A percentile compares a stretch with the other conserved stretches of the same genome.
Conservation (phyloP, 768 basidiomycete genomes). For the Suillus subaureus region DNA sequence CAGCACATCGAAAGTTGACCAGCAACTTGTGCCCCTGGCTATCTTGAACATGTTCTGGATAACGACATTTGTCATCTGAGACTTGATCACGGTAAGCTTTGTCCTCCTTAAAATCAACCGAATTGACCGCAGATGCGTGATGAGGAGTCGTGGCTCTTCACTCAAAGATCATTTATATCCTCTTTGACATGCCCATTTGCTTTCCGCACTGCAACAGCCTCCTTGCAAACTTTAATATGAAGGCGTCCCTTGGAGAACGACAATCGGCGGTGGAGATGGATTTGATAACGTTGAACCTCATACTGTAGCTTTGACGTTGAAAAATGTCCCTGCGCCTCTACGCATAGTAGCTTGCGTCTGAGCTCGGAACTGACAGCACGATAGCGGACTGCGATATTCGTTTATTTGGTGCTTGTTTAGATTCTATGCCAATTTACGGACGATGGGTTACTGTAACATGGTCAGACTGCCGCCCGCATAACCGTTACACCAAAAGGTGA, state of each 20-base stretch:
- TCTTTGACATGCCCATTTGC: slow-evolving; percentile 12
- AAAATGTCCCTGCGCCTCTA: not conserved
- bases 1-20: not conserved
- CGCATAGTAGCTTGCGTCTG: not conserved
- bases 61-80: too few species aligned
- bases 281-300: not conserved
- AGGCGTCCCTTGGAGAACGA: not conserved
- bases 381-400: not conserved
- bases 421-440: too few species aligned
- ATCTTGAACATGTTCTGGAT: not conserved
- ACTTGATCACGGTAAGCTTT: not conserved
- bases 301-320: not conserved
- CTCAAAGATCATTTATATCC: not conserved
- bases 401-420: not conserved
- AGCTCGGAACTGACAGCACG: not conserved
- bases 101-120: too few species aligned
- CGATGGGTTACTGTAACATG: too few species aligned
- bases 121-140: too few species aligned
- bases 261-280: not conserved
- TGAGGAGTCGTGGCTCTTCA: not conserved
- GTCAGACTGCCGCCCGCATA: too few species aligned
- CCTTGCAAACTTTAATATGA: slow-evolving; percentile 22
- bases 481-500: too few species aligned
- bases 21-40: too few species aligned
- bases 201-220: slow-evolving; percentile 22